Evolutionary conservation across 2,329 filamentous ascomycete species (phyloP).

Genomic region (Xylaria sp.): DNA sequence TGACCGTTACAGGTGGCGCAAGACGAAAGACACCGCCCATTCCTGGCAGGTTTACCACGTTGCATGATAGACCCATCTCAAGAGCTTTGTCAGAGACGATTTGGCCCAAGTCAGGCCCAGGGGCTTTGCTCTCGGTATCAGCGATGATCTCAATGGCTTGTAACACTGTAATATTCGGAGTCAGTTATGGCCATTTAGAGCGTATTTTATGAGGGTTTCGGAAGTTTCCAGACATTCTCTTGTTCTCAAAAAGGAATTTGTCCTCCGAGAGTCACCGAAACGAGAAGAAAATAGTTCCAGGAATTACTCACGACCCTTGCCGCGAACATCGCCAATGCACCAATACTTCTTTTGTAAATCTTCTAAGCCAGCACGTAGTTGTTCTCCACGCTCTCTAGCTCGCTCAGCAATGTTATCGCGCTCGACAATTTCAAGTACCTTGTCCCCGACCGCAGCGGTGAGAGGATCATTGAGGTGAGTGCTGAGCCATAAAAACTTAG

Average conservation of each 20-base stretch:
- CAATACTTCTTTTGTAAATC: conserved; percentile 61
- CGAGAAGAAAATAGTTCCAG: too few species aligned
- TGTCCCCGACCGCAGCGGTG: conserved; percentile 67
- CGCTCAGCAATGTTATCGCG: conserved; percentile 62
- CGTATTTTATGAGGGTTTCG: too few species aligned
- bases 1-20: conserved; percentile 69
- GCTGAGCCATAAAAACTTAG: conserved; percentile 65
- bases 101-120: conserved; percentile 59
- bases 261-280: too few species aligned
- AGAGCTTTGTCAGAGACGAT: conserved; percentile 59
- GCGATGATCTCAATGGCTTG: conserved; percentile 67
- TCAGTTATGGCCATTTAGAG: too few species aligned
- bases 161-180: too few species aligned
- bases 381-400: conserved; percentile 55
- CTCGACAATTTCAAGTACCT: conserved; percentile 69
- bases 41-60: conserved; percentile 63
- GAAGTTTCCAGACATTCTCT: too few species aligned
- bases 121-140: conserved; percentile 58
- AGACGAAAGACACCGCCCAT: conserved; percentile 68
- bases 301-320: too few species aligned
- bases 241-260: too few species aligned
- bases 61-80: conserved; percentile 65
- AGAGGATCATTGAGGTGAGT: conserved; percentile 72
- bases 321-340: conserved; percentile 70
- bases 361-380: conserved; percentile 59